Percentiles rank a stretch among this genome's conserved stretches.
Evolutionary conservation across 129 eudicot species (phyloP).

Genomic region (sunflower (Helianthus annuus)): DNA sequence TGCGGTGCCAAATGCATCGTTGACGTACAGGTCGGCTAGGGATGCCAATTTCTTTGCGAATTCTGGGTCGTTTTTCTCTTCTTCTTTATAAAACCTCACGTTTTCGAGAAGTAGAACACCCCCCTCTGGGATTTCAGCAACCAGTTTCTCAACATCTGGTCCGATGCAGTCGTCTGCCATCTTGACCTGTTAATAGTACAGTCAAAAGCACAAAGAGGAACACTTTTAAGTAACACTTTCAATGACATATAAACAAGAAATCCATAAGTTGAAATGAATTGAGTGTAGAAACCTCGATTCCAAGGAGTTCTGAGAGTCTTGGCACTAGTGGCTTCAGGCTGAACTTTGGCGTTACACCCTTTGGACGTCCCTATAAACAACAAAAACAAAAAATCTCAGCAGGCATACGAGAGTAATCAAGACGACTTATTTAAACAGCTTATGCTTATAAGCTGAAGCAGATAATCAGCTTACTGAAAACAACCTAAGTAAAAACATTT

Average conservation of each 20-base stretch:
- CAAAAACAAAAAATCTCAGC: not conserved
- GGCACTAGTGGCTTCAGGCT: slow-evolving; percentile 82
- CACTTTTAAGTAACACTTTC: not conserved
- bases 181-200: slow-evolving; percentile 46
- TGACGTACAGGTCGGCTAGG: slow-evolving; percentile 62
- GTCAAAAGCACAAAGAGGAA: not conserved
- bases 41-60: slow-evolving; percentile 70
- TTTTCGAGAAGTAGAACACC: slow-evolving; percentile 72
- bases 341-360: slow-evolving; percentile 80
- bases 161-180: slow-evolving; percentile 53
- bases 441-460: no score
- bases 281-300: slow-evolving; percentile 27
- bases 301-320: slow-evolving; percentile 70
- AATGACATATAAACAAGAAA: not conserved
- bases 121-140: slow-evolving; percentile 60
- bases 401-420: not conserved
- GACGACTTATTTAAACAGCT: not conserved
- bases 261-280: not conserved
- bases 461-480: not conserved
- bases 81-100: slow-evolving; percentile 71
- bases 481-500: not conserved
- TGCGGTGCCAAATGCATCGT: slow-evolving; percentile 89
- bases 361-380: slow-evolving; percentile 70
- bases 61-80: slow-evolving; percentile 74
- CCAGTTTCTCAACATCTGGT: slow-evolving; percentile 64